Evolutionary conservation across 305 asterid species (phyloP).

Genomic region (Lippia alba): DNA sequence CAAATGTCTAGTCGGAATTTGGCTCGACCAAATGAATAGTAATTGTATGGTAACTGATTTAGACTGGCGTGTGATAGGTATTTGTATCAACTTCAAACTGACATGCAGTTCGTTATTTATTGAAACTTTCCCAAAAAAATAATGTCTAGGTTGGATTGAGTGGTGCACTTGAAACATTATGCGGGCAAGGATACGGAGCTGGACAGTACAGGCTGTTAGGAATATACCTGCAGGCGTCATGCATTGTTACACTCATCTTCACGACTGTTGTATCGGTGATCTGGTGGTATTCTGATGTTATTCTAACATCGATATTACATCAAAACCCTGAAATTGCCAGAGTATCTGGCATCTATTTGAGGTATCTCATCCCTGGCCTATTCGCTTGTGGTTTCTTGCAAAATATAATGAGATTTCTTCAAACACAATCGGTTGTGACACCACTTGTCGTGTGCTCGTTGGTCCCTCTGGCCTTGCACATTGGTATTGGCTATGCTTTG

Average conservation of each 20-base stretch:
- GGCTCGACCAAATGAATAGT: too few relatives aligned
- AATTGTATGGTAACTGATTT: too few relatives aligned
- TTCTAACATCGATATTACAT: constrained; percentile 44
- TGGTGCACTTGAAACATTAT: constrained; percentile 78
- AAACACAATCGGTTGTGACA: constrained; percentile 62
- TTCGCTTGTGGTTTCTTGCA: constrained; percentile 66
- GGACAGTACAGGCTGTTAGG: constrained; percentile 56
- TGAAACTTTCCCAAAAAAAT: neutral
- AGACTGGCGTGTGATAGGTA: too few relatives aligned
- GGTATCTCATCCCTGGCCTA: constrained; percentile 62
- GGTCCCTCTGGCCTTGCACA: constrained; percentile 48
- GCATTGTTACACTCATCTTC: constrained; percentile 53
- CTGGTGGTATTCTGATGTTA: constrained; percentile 63
- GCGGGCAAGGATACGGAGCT: constrained; percentile 83
- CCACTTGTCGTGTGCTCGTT: constrained; percentile 67
- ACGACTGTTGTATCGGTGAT: constrained; percentile 43
- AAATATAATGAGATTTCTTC: constrained; percentile 69
- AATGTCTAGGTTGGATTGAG: constrained; percentile 63
- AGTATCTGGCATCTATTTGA: constrained; percentile 62
- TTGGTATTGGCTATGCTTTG: constrained; percentile 50
- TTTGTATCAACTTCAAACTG: too few relatives aligned
- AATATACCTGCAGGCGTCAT: constrained; percentile 67
- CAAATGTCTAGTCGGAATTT: too few relatives aligned
- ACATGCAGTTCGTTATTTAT: neutral
- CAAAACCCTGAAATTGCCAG: constrained; percentile 66